Percentiles rank a stretch among this genome's conserved stretches.
These are phyloP conservation scores for Stygiomarasmius scandens DNA, from an alignment of 1,284 basidiomycete species.

Conservation along the genomic window DNA sequence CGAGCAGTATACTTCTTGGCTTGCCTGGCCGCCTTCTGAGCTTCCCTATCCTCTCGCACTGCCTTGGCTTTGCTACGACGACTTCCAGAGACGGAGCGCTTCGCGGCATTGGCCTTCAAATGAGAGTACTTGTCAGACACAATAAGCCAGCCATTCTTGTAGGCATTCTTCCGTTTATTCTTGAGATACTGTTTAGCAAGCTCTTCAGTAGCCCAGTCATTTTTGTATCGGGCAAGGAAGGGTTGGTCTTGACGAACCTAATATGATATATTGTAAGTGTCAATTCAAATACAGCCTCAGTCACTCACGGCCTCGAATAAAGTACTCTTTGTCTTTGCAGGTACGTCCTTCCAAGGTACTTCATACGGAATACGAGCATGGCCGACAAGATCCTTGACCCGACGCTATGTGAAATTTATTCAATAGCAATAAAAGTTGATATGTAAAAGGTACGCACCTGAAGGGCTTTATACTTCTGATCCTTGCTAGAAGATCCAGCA, in stretches of 20 bases:
- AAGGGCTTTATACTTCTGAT: not conserved
- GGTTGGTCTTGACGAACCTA: not conserved
- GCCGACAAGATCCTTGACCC: not conserved
- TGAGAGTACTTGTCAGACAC: not conserved
- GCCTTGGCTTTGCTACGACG: not conserved
- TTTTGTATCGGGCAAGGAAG: not conserved
- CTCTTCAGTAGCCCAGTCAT: not conserved
- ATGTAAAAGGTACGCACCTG: not conserved
- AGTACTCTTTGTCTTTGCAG: not conserved
- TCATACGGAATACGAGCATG: not conserved
- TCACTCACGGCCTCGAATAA: not conserved
- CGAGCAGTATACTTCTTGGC: not conserved
- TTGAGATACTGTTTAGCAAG: not conserved
- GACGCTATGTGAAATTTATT: not conserved
- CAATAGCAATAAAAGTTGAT: not conserved
- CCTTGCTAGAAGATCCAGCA: not conserved
- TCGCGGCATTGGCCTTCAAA: not conserved
- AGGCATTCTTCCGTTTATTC: not conserved
- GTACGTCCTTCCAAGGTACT: not conserved
- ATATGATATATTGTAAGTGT: no score
- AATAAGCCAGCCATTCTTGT: not conserved
- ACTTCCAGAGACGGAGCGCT: not conserved
- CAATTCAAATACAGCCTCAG: not conserved
- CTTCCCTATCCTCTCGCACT: not conserved
- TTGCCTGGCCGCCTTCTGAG: not conserved